Percentiles rank a stretch among this genome's conserved stretches.
Evolutionary conservation across 306 rosid species (phyloP).

Genomic region (Corylus americana): DNA sequence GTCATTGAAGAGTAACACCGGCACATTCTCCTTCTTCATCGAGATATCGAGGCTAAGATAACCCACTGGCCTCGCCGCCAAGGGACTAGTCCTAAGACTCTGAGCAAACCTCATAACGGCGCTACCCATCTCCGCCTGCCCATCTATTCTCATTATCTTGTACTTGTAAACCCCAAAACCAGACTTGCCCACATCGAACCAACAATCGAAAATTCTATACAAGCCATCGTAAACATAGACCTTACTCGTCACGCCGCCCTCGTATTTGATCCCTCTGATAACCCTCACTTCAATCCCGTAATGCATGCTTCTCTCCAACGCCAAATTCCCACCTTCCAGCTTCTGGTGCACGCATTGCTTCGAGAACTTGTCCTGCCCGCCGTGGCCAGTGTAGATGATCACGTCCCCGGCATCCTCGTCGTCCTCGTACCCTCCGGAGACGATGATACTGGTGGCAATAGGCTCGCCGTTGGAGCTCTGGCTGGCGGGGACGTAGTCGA

Average conservation of each 20-base stretch:
- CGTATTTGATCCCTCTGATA: conserved; percentile 63
- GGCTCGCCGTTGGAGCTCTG: conserved; percentile 91
- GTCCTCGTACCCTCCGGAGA: conserved; percentile 93
- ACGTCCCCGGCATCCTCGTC: conserved; percentile 83
- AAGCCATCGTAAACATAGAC: conserved; percentile 92
- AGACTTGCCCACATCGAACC: conserved; percentile 95
- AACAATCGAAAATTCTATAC: conserved; percentile 68
- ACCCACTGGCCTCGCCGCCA: conserved; percentile 54
- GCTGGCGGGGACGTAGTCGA: conserved; percentile 77
- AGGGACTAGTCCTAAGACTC: conserved; percentile 50
- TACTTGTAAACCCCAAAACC: conserved; percentile 93
- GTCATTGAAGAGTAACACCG: conserved; percentile 70
- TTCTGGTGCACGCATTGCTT: conserved; percentile 79
- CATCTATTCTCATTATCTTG: conserved; percentile 73
- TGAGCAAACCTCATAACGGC: conserved; percentile 55
- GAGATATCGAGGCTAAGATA: conserved; percentile 73
- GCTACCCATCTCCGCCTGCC: conserved; percentile 92
- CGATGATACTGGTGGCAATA: conserved; percentile 88
- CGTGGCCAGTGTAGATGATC: conserved; percentile 88
- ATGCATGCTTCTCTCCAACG: conserved; percentile 90
- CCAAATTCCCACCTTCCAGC: conserved; percentile 89
- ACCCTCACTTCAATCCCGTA: conserved; percentile 96
- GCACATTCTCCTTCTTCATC: conserved; percentile 47
- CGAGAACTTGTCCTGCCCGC: conserved; percentile 80
- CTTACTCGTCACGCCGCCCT: conserved; percentile 53